Evolutionary conservation across 768 basidiomycete genomes (phyloP), one percentile per base, ranked within the genome.

Genomic region (Mrakia hoshinonis): DNA sequence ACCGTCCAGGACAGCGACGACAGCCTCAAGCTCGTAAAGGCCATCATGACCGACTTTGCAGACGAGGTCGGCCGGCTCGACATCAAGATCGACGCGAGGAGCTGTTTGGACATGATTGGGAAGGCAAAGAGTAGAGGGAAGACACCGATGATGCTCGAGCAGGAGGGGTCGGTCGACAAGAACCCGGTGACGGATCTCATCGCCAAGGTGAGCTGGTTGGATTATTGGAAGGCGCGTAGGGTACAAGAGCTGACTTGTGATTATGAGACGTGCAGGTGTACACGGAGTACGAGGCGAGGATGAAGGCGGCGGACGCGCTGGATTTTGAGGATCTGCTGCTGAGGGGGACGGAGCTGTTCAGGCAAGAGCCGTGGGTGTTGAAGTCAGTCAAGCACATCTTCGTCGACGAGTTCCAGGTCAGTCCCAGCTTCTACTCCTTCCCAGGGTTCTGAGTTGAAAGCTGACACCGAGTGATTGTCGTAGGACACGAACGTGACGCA

Each of bases 261-360:
- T 18, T n/a, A 5, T 5, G 3, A 49, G 51, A 52, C 51, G n/a
- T 26, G 36, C 65, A 84, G 62, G 79, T 89, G 5, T 90, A 87
- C 77, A 81, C 82, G 22, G 83, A 85, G 13, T 93, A 95, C 78
- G 85, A 91, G 75, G 81, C 80, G 9, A 80, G 81, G 13, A 81
- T 93, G 36, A 80, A 83, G 55, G 80, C 81, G 36, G 85, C 83
- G 73, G 91, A 91, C 75, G 85, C 87, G 39, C 81, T 95, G 13
- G 92, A 95, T 79, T 95, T 93, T 74, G 92, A 95, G 75, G 91
- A 93, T 77, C 81, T 92, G 22, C 82, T 93, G 3, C 77, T 49
- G 15, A 60, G 73, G 26, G 46, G 68, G 0, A 58, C 73, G 24
- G 36, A 75, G 58, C 73, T 78, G 13, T 90, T 92, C 76, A 77